A percentile compares a stretch with the other conserved stretches of the same genome.
Evolutionary conservation across 2,329 filamentous ascomycete species (phyloP).

Genomic region (Fusarium sp.): DNA sequence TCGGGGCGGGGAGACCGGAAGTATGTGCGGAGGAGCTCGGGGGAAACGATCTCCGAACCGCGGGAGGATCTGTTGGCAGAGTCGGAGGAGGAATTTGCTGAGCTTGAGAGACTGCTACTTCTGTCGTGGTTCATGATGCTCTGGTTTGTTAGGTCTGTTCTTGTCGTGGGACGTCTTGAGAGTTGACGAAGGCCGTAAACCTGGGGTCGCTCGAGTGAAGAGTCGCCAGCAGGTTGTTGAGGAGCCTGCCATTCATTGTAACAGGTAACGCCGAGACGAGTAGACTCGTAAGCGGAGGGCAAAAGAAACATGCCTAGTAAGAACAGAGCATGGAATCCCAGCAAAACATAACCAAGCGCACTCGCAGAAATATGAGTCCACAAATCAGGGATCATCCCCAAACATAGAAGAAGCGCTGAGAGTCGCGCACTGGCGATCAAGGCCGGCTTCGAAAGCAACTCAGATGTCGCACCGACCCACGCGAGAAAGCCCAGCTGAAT

Average conservation of each 20-base stretch:
- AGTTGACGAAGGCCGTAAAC: constrained; percentile 44
- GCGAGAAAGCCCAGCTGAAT: constrained; percentile 17
- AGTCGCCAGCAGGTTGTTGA: background rate
- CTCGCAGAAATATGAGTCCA: constrained; percentile 69
- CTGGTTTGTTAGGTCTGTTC: constrained; percentile 24
- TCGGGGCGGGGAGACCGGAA: constrained; percentile 33
- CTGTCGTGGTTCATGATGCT: background rate
- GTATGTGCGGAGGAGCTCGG: constrained; percentile 28
- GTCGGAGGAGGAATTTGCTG: background rate
- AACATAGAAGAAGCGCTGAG: constrained; percentile 34
- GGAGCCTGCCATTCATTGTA: background rate
- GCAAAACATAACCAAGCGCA: constrained; percentile 75
- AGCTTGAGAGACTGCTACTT: background rate
- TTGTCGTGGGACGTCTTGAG: constrained; percentile 35
- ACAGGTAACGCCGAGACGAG: background rate
- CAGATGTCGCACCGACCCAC: constrained; percentile 70
- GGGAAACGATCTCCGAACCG: background rate
- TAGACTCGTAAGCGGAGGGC: constrained; percentile 21
- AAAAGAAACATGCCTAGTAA: constrained; percentile 31
- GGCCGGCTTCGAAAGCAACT: background rate
- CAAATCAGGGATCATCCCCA: constrained; percentile 67
- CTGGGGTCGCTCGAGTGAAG: constrained; percentile 21
- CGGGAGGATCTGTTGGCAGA: constrained; percentile 8
- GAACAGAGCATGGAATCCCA: constrained; percentile 71
- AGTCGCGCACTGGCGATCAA: constrained; percentile 12